Conservation (phyloP, 2,329 filamentous ascomycete genomes). For the Bretziella fagacearum region DNA sequence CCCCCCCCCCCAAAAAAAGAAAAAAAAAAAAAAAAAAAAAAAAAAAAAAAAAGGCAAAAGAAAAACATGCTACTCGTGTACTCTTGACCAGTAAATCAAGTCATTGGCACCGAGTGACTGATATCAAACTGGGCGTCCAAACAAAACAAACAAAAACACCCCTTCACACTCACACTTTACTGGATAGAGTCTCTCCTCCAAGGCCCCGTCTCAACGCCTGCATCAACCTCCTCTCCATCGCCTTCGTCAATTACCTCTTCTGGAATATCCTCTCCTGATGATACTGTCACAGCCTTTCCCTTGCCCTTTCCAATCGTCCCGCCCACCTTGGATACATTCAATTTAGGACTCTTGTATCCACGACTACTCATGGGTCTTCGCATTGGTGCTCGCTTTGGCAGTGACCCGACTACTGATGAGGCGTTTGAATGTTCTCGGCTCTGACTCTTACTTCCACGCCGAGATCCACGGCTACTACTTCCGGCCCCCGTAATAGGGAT, state of each 20-base stretch:
- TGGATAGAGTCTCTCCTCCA: too few relatives aligned
- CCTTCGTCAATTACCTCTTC: conserved; percentile 1
- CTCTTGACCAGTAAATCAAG: not conserved
- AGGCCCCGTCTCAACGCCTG: not conserved
- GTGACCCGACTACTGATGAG: not conserved
- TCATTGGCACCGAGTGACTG: conserved; percentile 2
- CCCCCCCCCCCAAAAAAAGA: too few relatives aligned
- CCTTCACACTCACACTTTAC: not conserved
- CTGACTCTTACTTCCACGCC: not conserved
- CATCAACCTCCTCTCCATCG: not conserved
- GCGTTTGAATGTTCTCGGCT: conserved; percentile 5
- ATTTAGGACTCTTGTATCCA: not conserved
- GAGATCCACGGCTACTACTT: not conserved
- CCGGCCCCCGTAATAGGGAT: not conserved
- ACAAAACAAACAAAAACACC: not conserved
- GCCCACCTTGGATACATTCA: not conserved
- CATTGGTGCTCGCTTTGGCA: conserved; percentile 3
- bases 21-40: not conserved
- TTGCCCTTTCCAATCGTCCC: conserved; percentile 1
- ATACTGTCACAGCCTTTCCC: not conserved
- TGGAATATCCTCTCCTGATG: conserved; percentile 1
- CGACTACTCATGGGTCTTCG: conserved; percentile 8
- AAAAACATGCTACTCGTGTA: conserved; percentile 7
- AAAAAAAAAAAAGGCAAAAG: not conserved
- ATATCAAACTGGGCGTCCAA: conserved; percentile 10